Base-by-base conservation (phyloP, 306 rosid genomes). In the Abrus pulchellus region DNA sequence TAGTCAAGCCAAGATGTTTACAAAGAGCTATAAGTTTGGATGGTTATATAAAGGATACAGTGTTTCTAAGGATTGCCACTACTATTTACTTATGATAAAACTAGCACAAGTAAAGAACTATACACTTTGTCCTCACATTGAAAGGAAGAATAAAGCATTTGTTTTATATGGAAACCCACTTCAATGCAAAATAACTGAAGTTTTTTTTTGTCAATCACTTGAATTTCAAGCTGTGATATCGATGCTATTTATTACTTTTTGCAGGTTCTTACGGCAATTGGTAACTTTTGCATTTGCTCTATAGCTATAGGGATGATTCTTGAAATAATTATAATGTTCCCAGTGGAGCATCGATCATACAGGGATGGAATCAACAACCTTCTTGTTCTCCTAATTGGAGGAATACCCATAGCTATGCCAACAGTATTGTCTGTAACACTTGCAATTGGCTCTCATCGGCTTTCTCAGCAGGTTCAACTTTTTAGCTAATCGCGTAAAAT, bases 381-480 rank as follows among this genome's bases (percentile, higher is more conserved):
- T 85, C 97, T 93, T 80, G 97, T 93, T 75, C 97, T 93, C 84
- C 85, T 93, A 68, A 93, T 93, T 76, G 97, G 97, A 83, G 97
- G 97, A 84, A 93, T 93, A 55, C 97, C 97, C 11, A 93, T 93
- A 32, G 97, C 97, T n/a, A 93, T 93, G 97, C 97, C 97, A 78
- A 93, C 97, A 38, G 97, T 93, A n/a, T 80, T 93, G 68, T 93
- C 97, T 66, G 97, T 93, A 34, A 93, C 97, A 33, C 97, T 93
- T 82, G 97, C 97, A 38, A 93, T 93, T 54, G 97, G 97, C 65
- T 93, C 97, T 73, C 97, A 93, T 70, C 86, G 94, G 14, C 97
- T 93, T 68, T 93, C 97, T 80, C 94, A 93, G 76, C 97, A 93
- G 97, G 97, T 93, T 52, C 60, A 62, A 64, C 65, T 68, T 77